phyloP scores from a whole-genome alignment of 2,329 filamentous ascomycete genomes.

The Nothomitra cinnamomea region DNA sequence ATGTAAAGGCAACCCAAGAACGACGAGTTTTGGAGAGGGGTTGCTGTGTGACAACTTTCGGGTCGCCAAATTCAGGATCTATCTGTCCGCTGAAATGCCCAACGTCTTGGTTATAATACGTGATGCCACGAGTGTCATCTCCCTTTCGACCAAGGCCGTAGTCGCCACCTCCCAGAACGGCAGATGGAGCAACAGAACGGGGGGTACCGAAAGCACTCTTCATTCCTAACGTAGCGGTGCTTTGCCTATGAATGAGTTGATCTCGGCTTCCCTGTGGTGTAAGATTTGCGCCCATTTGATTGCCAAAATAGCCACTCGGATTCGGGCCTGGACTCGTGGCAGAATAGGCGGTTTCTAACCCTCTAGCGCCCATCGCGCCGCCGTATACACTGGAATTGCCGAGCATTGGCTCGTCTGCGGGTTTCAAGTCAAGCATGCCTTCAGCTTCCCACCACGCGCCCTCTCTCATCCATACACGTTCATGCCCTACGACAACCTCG shows the following conservation, averaged over 20 bases:
- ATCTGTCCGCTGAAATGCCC: conserved; percentile 40
- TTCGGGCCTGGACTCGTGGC: conserved; percentile 30
- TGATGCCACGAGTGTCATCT: conserved; percentile 48
- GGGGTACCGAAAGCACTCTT: conserved; percentile 21
- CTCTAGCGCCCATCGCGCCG: conserved; percentile 36
- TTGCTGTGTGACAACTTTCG: conserved; percentile 59
- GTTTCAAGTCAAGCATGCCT: conserved; percentile 81
- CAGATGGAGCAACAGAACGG: conserved; percentile 37
- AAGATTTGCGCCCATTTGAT: conserved; percentile 39
- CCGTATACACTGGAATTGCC: conserved; percentile 23
- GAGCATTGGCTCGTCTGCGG: conserved; percentile 28
- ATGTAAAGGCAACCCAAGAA: conserved; percentile 67
- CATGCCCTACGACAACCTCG: conserved; percentile 77
- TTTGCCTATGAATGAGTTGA: conserved; percentile 41
- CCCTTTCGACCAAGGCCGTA: conserved; percentile 82
- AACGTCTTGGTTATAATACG: conserved; percentile 55
- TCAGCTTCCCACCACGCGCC: conserved; percentile 95
- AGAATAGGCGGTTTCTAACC: conserved; percentile 59
- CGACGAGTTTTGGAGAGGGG: conserved; percentile 47
- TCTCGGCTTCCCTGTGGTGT: conserved; percentile 54
- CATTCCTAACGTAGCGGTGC: conserved; percentile 27
- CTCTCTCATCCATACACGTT: conserved; percentile 93
- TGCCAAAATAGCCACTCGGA: conserved; percentile 48
- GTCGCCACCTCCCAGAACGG: conserved; percentile 51
- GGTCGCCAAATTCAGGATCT: conserved; percentile 62